Evolutionary conservation across 495 filamentous ascomycete genomes (phyloP), one percentile per base, ranked within the genome.

Genomic region (Aspergillus saccharolyticus): DNA sequence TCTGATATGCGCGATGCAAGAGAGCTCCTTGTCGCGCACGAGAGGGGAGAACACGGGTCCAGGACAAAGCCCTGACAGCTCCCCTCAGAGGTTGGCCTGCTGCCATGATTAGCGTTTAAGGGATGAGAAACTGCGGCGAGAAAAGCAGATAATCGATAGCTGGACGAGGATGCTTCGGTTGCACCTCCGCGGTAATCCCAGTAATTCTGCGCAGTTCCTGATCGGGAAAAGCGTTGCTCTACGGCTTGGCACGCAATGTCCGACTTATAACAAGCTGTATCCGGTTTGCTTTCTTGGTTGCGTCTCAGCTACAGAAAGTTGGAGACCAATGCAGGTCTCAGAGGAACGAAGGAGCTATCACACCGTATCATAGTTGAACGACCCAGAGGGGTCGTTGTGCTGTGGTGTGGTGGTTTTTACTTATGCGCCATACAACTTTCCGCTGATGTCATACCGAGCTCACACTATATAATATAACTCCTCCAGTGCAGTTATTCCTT

Each of bases 1-100:
- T 54, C 59, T 77, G 74, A 42, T 60, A 59, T 63, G 28, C 58
- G 54, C 55, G 60, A 49, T 49, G 62, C 61, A 60, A 53, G 53
- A 62, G 52, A 60, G 66, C 44, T 42, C 56, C 54, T 63, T 66
- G 66, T 63, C 60, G 66, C 54, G 58, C 53, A 21, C 62, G 62
- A 15, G 62, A 66, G 65, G 70, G 64, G 48, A 74, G 63, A 57
- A 71, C 63, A 61, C 69, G 61, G 49, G 74, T 67, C 67, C 68
- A 70, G 53, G 72, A 72, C 47, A 77, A 56, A 66, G 71, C 55
- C 67, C 68, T 62, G 49, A 66, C 70, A 61, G 73, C 68, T 66
- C 65, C 68, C 65, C 71, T 67, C 60, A 76, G 62, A 63, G 67
- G 62, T 64, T 67, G 69, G 66, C 64, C 61, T 73, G 75, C 75